These are phyloP conservation scores for Pseudopithomyces maydicus DNA, from an alignment of 2,329 filamentous ascomycete genomes.

Conservation along the genomic window DNA sequence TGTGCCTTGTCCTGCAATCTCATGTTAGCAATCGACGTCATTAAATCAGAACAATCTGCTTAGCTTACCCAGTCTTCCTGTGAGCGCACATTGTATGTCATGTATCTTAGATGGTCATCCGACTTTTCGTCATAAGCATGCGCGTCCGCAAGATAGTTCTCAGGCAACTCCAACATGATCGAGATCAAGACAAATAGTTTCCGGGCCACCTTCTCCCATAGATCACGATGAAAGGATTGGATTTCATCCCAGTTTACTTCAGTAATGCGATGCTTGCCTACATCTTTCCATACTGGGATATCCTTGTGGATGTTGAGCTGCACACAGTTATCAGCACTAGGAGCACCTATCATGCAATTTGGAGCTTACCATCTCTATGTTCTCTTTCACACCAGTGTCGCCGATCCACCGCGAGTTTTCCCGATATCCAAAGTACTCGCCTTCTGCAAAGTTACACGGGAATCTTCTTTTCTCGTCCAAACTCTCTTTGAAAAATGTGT, in stretches of 20 bases:
- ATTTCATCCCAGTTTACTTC: slow-evolving; percentile 32
- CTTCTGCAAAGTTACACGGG: slow-evolving; percentile 10
- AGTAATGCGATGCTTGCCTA: slow-evolving; percentile 34
- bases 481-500: slow-evolving; percentile 6
- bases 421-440: slow-evolving; percentile 12
- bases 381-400: slow-evolving; percentile 45
- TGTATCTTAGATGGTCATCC: slow-evolving; percentile 66
- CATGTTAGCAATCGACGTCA: neutral
- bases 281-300: slow-evolving; percentile 29
- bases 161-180: slow-evolving; percentile 62
- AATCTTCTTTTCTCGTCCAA: slow-evolving; percentile 10
- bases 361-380: slow-evolving; percentile 39
- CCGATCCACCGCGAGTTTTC: slow-evolving; percentile 39
- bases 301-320: slow-evolving; percentile 40
- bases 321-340: neutral
- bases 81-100: slow-evolving; percentile 59
- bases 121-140: slow-evolving; percentile 63
- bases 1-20: slow-evolving; percentile 36
- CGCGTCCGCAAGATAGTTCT: slow-evolving; percentile 58
- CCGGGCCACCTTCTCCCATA: slow-evolving; percentile 41
- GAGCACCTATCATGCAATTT: neutral
- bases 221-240: slow-evolving; percentile 29
- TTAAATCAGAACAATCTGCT: neutral
- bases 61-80: slow-evolving; percentile 44
- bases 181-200: slow-evolving; percentile 60